Evolutionary conservation across 805 yeast genomes (phyloP).

Genomic region (Groenewaldozyma salmanticensis): DNA sequence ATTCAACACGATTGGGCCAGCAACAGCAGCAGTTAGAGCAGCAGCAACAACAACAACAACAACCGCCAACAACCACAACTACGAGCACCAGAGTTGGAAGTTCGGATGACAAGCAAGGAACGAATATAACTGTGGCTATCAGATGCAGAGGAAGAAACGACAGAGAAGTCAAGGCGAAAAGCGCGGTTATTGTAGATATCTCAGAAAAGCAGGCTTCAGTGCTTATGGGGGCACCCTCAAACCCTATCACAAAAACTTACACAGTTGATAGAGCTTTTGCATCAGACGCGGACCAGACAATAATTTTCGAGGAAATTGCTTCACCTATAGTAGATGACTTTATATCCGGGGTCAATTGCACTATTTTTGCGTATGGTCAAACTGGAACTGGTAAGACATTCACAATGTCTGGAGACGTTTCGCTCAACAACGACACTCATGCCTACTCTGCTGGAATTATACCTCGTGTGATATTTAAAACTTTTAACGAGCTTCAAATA

Average conservation of each 20-base stretch:
- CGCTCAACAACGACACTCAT: slow-evolving; percentile 35
- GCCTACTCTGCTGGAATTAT: slow-evolving; percentile 46
- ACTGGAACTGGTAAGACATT: slow-evolving; percentile 83
- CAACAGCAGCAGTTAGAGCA: too few relatives aligned
- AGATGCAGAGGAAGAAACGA: slow-evolving; percentile 54
- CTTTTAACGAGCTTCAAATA: slow-evolving; percentile 41
- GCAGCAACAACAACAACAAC: too few relatives aligned
- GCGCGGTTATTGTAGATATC: slow-evolving; percentile 51
- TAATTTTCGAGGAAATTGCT: slow-evolving; percentile 59
- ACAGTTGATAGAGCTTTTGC: slow-evolving; percentile 77
- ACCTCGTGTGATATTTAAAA: slow-evolving; percentile 45
- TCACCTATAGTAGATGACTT: slow-evolving; percentile 56
- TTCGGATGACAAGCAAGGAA: slow-evolving; percentile 22
- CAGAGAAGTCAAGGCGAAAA: slow-evolving; percentile 46
- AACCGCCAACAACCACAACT: too few relatives aligned
- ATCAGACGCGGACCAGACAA: slow-evolving; percentile 64
- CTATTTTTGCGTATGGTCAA: slow-evolving; percentile 83
- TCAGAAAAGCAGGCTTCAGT: slow-evolving; percentile 41
- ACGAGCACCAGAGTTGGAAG: too few relatives aligned
- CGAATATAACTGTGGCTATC: slow-evolving; percentile 52
- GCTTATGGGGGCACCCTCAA: slow-evolving; percentile 27
- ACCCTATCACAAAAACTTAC: slow-evolving; percentile 41
- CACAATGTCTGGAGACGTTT: slow-evolving; percentile 63
- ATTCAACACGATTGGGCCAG: too few relatives aligned
- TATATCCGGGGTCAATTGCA: slow-evolving; percentile 67